phyloP scores from a whole-genome alignment of 2,329 filamentous ascomycete species.

The Diaporthe amygdali region DNA sequence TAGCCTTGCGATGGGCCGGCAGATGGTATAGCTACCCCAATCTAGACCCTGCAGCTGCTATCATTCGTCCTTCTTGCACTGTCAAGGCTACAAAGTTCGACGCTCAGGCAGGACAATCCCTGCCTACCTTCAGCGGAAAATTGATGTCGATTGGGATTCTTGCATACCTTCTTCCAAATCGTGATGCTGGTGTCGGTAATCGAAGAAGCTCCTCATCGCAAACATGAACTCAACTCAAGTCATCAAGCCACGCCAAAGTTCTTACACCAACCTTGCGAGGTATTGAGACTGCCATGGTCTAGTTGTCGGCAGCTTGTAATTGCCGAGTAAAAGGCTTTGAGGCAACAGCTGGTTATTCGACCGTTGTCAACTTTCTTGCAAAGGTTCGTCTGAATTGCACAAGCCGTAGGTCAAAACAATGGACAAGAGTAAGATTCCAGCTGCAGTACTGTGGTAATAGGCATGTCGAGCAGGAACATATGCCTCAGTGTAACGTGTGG shows the following conservation, averaged over 20 bases:
- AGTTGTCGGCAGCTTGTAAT: not conserved
- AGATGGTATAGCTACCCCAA: too few species aligned
- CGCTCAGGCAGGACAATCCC: not conserved
- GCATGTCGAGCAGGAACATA: not conserved
- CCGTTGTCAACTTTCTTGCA: not conserved
- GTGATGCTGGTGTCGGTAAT: not conserved
- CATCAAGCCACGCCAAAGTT: not conserved
- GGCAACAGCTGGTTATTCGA: not conserved
- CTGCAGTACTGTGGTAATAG: not conserved
- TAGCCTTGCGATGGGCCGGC: too few species aligned
- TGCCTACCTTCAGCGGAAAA: not conserved
- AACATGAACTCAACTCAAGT: too few species aligned
- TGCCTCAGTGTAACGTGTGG: not conserved
- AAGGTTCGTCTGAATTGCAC: not conserved
- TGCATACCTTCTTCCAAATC: not conserved
- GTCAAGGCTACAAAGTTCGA: too few species aligned
- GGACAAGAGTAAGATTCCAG: not conserved
- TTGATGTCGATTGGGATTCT: too few species aligned
- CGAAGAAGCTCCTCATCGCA: not conserved
- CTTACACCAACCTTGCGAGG: not conserved
- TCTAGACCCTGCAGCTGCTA: too few species aligned
- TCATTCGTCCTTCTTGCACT: too few species aligned
- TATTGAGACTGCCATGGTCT: not conserved
- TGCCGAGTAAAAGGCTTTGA: not conserved
- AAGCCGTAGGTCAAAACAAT: not conserved